Evolutionary conservation across 768 basidiomycete species (phyloP).

Genomic region (Sarcodon sp.): DNA sequence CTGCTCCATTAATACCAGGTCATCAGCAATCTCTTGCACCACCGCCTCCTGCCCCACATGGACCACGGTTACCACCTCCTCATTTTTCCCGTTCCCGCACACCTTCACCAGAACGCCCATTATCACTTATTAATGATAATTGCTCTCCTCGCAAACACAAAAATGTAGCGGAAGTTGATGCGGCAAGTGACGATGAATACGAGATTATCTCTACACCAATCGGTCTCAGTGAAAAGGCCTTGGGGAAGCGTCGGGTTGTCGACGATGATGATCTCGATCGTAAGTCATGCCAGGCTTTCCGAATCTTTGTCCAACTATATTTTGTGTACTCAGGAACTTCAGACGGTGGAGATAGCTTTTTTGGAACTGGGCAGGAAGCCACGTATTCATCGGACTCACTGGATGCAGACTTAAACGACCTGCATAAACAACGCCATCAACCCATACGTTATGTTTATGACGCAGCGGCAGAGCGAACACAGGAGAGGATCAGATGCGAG

Average conservation of each 20-base stretch:
- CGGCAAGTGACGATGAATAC: slow-evolving; percentile 12
- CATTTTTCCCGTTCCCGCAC: slow-evolving; percentile 39
- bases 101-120: slow-evolving; percentile 49
- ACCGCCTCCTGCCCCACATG: slow-evolving; percentile 56
- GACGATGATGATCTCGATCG: slow-evolving; percentile 36
- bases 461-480: slow-evolving; percentile 74
- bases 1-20: slow-evolving; percentile 4
- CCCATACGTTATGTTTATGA: slow-evolving; percentile 80
- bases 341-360: slow-evolving; percentile 46
- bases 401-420: slow-evolving; percentile 42
- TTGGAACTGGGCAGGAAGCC: slow-evolving; percentile 23
- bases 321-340: slow-evolving; percentile 24
- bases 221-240: slow-evolving; percentile 74
- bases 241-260: slow-evolving; percentile 68
- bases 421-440: slow-evolving; percentile 19
- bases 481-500: slow-evolving; percentile 39
- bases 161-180: background rate
- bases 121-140: background rate
- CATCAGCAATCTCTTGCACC: slow-evolving; percentile 36
- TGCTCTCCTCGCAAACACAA: slow-evolving; percentile 1
- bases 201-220: slow-evolving; percentile 24
- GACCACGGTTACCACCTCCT: slow-evolving; percentile 53
- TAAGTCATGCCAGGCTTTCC: slow-evolving; percentile 16
- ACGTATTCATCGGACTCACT: slow-evolving; percentile 10
- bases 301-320: background rate